Evolutionary conservation across 2,329 filamentous ascomycete genomes (phyloP).

Genomic region (Coleophoma eucalyptorum): DNA sequence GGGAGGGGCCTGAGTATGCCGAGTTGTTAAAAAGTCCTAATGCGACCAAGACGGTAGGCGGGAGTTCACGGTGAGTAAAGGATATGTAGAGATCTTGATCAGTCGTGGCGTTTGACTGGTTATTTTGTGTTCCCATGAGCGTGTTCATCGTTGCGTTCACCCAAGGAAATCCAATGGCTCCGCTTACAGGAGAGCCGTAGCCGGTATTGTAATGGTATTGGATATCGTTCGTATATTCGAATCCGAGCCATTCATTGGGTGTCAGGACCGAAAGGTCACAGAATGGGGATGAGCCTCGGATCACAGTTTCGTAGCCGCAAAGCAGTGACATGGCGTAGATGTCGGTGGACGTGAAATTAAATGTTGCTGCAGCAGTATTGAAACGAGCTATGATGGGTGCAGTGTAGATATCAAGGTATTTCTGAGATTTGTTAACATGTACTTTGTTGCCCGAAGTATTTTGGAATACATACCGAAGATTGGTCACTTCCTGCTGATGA

Average conservation of each 20-base stretch:
- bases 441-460: neutral
- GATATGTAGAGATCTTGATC: constrained; percentile 48
- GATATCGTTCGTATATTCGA: constrained; percentile 46
- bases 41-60: constrained; percentile 48
- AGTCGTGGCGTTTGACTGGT: constrained; percentile 24
- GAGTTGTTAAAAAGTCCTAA: constrained; percentile 53
- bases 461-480: constrained; percentile 26
- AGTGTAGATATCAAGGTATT: constrained; percentile 40
- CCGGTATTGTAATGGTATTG: constrained; percentile 47
- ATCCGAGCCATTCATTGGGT: constrained; percentile 42
- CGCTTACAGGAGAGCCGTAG: constrained; percentile 43
- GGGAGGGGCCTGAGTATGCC: constrained; percentile 37
- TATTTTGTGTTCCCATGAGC: constrained; percentile 24
- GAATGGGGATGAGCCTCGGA: constrained; percentile 42
- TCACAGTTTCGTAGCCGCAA: constrained; percentile 47
- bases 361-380: constrained; percentile 36
- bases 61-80: constrained; percentile 51
- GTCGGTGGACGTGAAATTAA: constrained; percentile 49
- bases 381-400: constrained; percentile 45
- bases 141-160: constrained; percentile 43
- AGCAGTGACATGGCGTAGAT: constrained; percentile 46
- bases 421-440: constrained; percentile 11
- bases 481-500: constrained; percentile 43
- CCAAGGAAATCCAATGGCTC: constrained; percentile 47
- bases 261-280: constrained; percentile 39